Evolutionary conservation across 2,329 filamentous ascomycete genomes (phyloP).

Genomic region (Stagonosporopsis cucurbitacearum): DNA sequence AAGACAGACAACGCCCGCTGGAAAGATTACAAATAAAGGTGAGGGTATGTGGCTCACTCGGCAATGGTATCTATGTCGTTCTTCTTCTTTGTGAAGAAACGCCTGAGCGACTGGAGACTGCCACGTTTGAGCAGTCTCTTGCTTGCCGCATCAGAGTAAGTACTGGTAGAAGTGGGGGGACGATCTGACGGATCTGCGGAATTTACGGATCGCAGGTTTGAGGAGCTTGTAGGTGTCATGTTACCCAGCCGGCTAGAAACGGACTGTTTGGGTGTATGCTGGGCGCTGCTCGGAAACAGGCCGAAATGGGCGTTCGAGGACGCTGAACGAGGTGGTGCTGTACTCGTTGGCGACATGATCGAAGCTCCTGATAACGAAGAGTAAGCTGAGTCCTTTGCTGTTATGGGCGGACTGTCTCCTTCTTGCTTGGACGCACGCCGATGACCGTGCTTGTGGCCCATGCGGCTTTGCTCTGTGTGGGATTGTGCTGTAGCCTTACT

Average conservation of each 20-base stretch:
- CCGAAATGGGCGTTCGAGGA: slow-evolving; percentile 46
- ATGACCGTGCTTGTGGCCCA: slow-evolving; percentile 17
- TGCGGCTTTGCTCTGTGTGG: slow-evolving; percentile 13
- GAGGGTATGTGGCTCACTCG: slow-evolving; percentile 35
- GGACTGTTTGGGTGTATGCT: slow-evolving; percentile 42
- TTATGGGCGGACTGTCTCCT: slow-evolving; percentile 42
- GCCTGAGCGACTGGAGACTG: slow-evolving; percentile 45
- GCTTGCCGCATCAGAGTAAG: slow-evolving; percentile 25
- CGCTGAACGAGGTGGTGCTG: slow-evolving; percentile 35
- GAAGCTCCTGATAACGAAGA: slow-evolving; percentile 48
- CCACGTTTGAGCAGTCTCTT: slow-evolving; percentile 40
- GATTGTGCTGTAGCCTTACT: slow-evolving; percentile 17
- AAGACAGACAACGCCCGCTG: slow-evolving; percentile 19
- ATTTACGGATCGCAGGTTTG: slow-evolving; percentile 18
- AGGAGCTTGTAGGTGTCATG: slow-evolving; percentile 30
- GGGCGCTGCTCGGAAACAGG: slow-evolving; percentile 41
- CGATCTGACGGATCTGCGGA: slow-evolving; percentile 32
- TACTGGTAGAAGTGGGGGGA: slow-evolving; percentile 40
- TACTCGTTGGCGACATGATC: slow-evolving; percentile 34
- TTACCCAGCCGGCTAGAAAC: slow-evolving; percentile 36
- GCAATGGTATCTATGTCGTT: slow-evolving; percentile 42
- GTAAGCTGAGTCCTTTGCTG: slow-evolving; percentile 49
- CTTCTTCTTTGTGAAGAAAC: slow-evolving; percentile 47
- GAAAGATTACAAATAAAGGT: slow-evolving; percentile 22
- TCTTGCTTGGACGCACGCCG: slow-evolving; percentile 19